Conservation (phyloP, 768 basidiomycete species). For the Lactifluus rugatus region DNA sequence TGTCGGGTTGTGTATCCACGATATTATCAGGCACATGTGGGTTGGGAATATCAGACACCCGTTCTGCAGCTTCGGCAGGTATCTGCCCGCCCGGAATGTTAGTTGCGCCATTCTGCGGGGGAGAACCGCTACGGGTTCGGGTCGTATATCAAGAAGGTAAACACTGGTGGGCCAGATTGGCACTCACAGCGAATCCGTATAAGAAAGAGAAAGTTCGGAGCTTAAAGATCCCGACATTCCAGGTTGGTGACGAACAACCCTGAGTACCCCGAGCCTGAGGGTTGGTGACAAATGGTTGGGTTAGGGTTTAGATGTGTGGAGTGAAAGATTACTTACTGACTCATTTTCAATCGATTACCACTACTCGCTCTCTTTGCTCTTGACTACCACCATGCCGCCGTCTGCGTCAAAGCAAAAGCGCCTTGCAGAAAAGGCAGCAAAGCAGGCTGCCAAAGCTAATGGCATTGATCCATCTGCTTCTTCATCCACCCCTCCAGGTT, state of each 20-base stretch:
- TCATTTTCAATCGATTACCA: slow-evolving; percentile 7
- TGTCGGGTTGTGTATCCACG: slow-evolving; percentile 2
- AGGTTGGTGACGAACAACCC: neutral
- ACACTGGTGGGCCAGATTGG: neutral
- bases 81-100: neutral
- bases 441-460: slow-evolving; percentile 50
- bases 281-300: neutral
- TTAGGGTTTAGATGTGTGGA: slow-evolving; percentile 16
- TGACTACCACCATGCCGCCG: slow-evolving; percentile 44
- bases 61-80: neutral
- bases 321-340: neutral
- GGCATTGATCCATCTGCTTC: slow-evolving; percentile 40
- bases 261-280: too few relatives aligned
- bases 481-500: slow-evolving; percentile 52
- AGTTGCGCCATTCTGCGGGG: neutral
- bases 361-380: neutral
- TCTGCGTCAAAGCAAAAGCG: slow-evolving; percentile 88
- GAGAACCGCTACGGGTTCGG: neutral
- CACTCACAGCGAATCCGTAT: slow-evolving; percentile 9
- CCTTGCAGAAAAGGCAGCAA: slow-evolving; percentile 88
- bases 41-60: neutral
- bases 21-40: neutral
- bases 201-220: slow-evolving; percentile 9
- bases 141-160: slow-evolving; percentile 7
- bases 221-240: slow-evolving; percentile 5